These are phyloP conservation scores for Discostella pseudostelligera DNA, from an alignment of 108 stramenopile genomes.

Conservation along the genomic window DNA sequence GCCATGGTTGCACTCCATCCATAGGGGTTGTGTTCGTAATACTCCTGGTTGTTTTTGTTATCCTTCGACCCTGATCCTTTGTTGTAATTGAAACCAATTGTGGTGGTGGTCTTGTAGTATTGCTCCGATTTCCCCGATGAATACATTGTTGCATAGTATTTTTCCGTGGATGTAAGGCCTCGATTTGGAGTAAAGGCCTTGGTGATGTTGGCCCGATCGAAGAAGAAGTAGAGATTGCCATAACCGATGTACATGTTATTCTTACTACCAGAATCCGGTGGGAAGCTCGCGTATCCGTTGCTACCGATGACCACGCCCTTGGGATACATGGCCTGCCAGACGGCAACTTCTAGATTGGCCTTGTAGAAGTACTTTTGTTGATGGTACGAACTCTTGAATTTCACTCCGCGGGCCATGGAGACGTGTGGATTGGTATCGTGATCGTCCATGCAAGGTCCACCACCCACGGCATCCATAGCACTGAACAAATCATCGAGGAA, in stretches of 20 bases:
- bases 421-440: slow-evolving; percentile 91
- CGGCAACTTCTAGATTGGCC: slow-evolving; percentile 84
- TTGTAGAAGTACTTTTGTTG: slow-evolving; percentile 65
- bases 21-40: slow-evolving; percentile 85
- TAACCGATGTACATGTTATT: slow-evolving; percentile 78
- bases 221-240: slow-evolving; percentile 90
- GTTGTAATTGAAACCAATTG: slow-evolving; percentile 61
- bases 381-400: slow-evolving; percentile 84
- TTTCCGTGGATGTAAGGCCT: slow-evolving; percentile 58
- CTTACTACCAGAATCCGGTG: slow-evolving; percentile 60
- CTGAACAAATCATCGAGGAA: slow-evolving; percentile 79
- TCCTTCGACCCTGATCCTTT: slow-evolving; percentile 29
- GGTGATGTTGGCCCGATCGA: slow-evolving; percentile 90
- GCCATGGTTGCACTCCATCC: slow-evolving; percentile 74
- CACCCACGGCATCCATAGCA: slow-evolving; percentile 72
- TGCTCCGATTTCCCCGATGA: slow-evolving; percentile 30
- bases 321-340: slow-evolving; percentile 92
- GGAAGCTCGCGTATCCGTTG: slow-evolving; percentile 76
- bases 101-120: slow-evolving; percentile 62
- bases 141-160: slow-evolving; percentile 73
- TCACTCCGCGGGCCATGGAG: slow-evolving; percentile 88
- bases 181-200: slow-evolving; percentile 75
- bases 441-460: slow-evolving; percentile 90
- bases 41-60: slow-evolving; percentile 40
- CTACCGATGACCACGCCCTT: slow-evolving; percentile 83